phyloP scores from a whole-genome alignment of 495 filamentous ascomycete genomes.

The Hyaloscypha finlandica region DNA sequence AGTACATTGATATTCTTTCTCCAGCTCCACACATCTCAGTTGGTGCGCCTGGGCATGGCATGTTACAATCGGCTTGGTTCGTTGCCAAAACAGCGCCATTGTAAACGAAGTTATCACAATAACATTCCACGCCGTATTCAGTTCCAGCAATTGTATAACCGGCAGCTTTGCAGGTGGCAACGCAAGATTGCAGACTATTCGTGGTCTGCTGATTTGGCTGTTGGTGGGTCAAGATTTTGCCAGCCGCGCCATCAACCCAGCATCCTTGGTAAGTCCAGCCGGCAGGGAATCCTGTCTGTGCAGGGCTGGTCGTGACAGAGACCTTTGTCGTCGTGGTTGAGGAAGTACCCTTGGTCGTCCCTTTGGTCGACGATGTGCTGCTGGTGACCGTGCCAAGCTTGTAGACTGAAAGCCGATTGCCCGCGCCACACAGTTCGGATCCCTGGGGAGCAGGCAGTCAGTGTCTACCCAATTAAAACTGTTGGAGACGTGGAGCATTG shows the following conservation, averaged over 20 bases:
- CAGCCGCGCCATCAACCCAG: conserved; percentile 21
- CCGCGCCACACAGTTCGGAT: conserved; percentile 37
- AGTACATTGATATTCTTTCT: conserved; percentile 39
- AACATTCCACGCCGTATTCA: conserved; percentile 64
- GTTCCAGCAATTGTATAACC: conserved; percentile 61
- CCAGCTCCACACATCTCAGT: conserved; percentile 57
- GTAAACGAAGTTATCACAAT: conserved; percentile 42
- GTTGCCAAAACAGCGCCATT: conserved; percentile 29
- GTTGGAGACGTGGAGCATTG: too few species aligned
- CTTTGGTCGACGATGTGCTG: conserved; percentile 24
- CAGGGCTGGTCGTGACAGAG: conserved; percentile 7
- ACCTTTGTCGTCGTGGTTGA: too few species aligned
- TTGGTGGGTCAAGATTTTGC: conserved; percentile 10
- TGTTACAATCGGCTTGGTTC: conserved; percentile 54
- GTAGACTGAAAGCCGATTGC: conserved; percentile 47
- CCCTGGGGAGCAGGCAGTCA: too few species aligned
- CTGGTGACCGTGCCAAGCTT: conserved; percentile 19
- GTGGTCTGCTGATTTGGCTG: conserved; percentile 9
- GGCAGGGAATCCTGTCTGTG: conserved; percentile 13
- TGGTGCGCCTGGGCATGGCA: conserved; percentile 54
- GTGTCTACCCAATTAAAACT: too few species aligned
- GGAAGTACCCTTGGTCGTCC: not conserved
- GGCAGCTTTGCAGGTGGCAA: conserved; percentile 51
- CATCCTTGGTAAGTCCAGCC: conserved; percentile 29
- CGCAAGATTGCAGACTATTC: conserved; percentile 55